phyloP scores from a whole-genome alignment of 352 stramenopile species.

The Globisporangium middletonii region DNA sequence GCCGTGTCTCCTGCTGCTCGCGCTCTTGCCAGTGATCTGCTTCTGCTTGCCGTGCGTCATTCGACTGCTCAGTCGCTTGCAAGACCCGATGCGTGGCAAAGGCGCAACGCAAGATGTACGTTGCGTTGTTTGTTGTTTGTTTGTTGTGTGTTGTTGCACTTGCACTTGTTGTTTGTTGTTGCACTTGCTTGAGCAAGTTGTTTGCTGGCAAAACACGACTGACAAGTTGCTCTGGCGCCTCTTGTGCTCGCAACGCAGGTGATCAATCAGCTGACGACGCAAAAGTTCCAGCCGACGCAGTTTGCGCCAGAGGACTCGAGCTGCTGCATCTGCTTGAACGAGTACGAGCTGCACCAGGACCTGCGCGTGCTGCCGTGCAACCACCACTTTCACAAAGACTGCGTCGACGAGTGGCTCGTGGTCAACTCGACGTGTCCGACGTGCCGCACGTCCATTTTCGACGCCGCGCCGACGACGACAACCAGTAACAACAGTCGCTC shows the following conservation, averaged over 20 bases:
- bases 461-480: slow-evolving; percentile 7
- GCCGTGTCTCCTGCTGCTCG: slow-evolving; percentile 86
- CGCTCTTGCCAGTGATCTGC: slow-evolving; percentile 89
- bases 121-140: slow-evolving; percentile 2
- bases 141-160: not conserved
- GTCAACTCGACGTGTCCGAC: slow-evolving; percentile 87
- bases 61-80: slow-evolving; percentile 83
- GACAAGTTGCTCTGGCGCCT: too few species aligned
- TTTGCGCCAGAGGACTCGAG: slow-evolving; percentile 78
- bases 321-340: slow-evolving; percentile 90
- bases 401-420: slow-evolving; percentile 85
- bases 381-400: slow-evolving; percentile 95
- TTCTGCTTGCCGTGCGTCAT: slow-evolving; percentile 93
- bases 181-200: too few species aligned
- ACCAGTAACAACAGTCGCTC: slow-evolving; percentile 7
- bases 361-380: slow-evolving; percentile 92
- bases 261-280: slow-evolving; percentile 59
- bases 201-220: too few species aligned
- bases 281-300: slow-evolving; percentile 54
- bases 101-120: slow-evolving; percentile 72
- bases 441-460: slow-evolving; percentile 81
- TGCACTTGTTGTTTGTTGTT: not conserved
- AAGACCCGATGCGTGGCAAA: slow-evolving; percentile 85
- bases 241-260: slow-evolving; percentile 18
- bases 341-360: slow-evolving; percentile 85